phyloP scores from a whole-genome alignment of 1,139 yeast species.

The Yamadazyma trypodendri region DNA sequence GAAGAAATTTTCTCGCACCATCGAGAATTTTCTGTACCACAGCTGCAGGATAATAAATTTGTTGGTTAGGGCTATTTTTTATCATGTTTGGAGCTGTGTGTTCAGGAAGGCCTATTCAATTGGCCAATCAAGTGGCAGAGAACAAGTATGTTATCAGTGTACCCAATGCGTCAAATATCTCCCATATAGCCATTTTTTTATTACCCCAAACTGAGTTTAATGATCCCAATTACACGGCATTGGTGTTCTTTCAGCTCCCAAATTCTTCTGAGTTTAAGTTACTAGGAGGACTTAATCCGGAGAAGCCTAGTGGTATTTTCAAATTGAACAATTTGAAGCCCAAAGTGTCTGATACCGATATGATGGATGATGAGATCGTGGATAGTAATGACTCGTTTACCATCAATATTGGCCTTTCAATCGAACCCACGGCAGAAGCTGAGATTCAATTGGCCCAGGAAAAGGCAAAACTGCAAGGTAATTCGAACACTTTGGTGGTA shows the following conservation, averaged over 20 bases:
- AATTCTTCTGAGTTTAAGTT: conserved; percentile 64
- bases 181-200: conserved; percentile 73
- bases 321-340: conserved; percentile 54
- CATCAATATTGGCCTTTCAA: conserved; percentile 80
- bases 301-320: conserved; percentile 90
- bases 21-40: conserved; percentile 6
- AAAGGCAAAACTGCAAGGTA: conserved; percentile 24
- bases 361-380: conserved; percentile 31
- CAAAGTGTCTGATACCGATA: conserved; percentile 22
- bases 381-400: conserved; percentile 28
- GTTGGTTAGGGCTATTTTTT: too few relatives aligned
- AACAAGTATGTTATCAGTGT: conserved; percentile 62
- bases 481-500: conserved; percentile 20
- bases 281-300: conserved; percentile 70
- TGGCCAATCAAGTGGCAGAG: conserved; percentile 62
- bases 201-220: conserved; percentile 64
- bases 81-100: conserved; percentile 60
- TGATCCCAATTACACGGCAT: conserved; percentile 73
- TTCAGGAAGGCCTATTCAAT: conserved; percentile 54
- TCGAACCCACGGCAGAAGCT: conserved; percentile 71
- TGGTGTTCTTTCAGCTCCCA: conserved; percentile 86
- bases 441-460: conserved; percentile 32
- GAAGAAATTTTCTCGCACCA: conserved; percentile 5
- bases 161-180: conserved; percentile 60
- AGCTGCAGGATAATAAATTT: not conserved